Evolutionary conservation across 805 yeast species (phyloP), one percentile per base, ranked within the genome.

Genomic region (Yarrowia deformans): DNA sequence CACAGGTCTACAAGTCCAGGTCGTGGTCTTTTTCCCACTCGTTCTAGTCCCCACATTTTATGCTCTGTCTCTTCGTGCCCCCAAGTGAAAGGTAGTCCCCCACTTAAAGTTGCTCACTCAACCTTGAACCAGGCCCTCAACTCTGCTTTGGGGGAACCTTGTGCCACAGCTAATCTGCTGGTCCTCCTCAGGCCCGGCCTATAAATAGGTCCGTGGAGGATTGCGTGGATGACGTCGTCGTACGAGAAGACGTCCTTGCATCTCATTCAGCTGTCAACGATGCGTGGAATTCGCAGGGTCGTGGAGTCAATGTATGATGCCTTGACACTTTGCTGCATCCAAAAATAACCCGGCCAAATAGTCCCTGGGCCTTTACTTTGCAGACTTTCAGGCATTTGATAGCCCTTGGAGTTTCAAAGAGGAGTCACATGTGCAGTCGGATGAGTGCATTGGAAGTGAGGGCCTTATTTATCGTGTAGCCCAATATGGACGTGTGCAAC

Each of bases 251-350:
- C 29, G 29, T 23, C 29, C 4, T 2, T 23, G 29, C 29, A 23
- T 23, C 29, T 4, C 4, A 4, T 23, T 23, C 29, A 40, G 45
- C 7, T 43, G 46, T 42, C 19, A 42, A 2, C 8, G 14, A n/a
- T 14, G 18, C 45, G 45, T 18, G 45, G 8, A 39, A 39, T 23
- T 23, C 29, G 29, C 29, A 23, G 29, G 29, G 29, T 23, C 40
- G 43, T 29, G 29, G 54, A 48, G 37, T 32, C 35, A 23, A 23
- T 32, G 13, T 32, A 50, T 50, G 55, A 10, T 52, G 58, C 58
- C 58, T 52, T 52, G 58, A 52, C 42, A 32, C 43, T 52, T 34
- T 35, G 42, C 43, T 52, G 58, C 58, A 52, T 35, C 58, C 58
- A 52, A 52, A 52, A 52, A 52, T 52, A 52, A 32, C 42, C 55